Conservation (phyloP, 208 protist genomes). For the Strigomonas oncopelti region DNA sequence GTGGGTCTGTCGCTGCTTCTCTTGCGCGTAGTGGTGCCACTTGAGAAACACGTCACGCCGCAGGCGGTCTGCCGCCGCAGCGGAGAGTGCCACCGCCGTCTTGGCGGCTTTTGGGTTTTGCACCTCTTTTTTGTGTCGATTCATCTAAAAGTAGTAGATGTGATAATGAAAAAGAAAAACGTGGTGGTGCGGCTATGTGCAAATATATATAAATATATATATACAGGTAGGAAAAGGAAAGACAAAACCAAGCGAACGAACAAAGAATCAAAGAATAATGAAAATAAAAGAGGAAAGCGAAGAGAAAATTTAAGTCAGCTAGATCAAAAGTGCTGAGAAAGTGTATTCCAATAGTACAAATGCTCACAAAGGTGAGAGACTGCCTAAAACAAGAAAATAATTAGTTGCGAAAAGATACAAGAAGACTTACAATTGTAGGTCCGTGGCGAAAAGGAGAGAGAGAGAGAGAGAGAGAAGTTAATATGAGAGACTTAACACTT, state of each 20-base stretch:
- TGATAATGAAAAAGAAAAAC: neutral
- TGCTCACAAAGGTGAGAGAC: no score
- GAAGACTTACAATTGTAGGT: no score
- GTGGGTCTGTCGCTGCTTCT: slow-evolving; percentile 43
- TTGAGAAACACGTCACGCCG: neutral
- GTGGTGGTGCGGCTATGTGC: no score
- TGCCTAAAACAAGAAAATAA: no score
- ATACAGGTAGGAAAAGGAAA: no score
- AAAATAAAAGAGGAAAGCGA: no score
- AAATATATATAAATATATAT: slow-evolving; percentile 11
- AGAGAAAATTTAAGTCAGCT: no score
- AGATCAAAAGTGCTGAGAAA: no score
- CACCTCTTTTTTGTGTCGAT: slow-evolving; percentile 7
- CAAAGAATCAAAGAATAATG: no score
- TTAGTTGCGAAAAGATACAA: no score
- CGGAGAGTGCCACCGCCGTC: neutral
- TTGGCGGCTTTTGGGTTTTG: slow-evolving; percentile 2
- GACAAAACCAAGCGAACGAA: no score
- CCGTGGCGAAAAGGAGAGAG: slow-evolving; percentile 4
- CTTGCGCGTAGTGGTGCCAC: slow-evolving; percentile 20
- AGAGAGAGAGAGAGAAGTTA: neutral
- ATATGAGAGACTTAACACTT: neutral
- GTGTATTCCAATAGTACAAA: no score
- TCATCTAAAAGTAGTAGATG: neutral
- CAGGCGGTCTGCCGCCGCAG: neutral